phyloP scores from a whole-genome alignment of 371 early-diverging fungal species.

The Apophysomyces variabilis region DNA sequence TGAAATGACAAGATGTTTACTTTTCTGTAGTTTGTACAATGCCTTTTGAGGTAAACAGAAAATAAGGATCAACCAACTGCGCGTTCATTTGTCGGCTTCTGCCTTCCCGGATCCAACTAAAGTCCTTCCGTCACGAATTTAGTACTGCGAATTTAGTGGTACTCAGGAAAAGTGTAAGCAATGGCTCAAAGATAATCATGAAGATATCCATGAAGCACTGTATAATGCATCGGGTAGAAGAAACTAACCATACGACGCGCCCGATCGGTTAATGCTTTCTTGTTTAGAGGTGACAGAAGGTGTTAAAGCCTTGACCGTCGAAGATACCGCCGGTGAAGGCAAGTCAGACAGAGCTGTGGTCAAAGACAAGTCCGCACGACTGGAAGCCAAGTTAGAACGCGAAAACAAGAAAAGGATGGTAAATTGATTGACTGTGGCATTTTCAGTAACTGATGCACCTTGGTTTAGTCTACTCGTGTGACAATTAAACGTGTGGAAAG shows the following conservation, averaged over 20 bases:
- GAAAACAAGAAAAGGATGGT: constrained; percentile 79
- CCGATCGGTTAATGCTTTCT: constrained; percentile 30
- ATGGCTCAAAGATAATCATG: constrained; percentile 73
- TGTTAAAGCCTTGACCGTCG: constrained; percentile 32
- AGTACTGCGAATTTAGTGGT: constrained; percentile 93
- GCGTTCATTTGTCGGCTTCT: not conserved
- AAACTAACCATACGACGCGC: constrained; percentile 13
- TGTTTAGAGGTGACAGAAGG: constrained; percentile 44
- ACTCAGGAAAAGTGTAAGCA: constrained; percentile 79
- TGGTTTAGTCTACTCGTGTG: constrained; percentile 54
- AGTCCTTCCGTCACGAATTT: constrained; percentile 6
- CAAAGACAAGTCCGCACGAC: constrained; percentile 55
- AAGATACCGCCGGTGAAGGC: constrained; percentile 37
- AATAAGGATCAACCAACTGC: not conserved
- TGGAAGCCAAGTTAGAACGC: constrained; percentile 77
- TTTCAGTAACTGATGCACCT: not conserved
- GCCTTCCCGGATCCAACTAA: not conserved
- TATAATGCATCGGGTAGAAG: constrained; percentile 55
- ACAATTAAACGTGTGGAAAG: constrained; percentile 84
- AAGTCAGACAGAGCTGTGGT: constrained; percentile 55
- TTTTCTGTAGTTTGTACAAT: constrained; percentile 55
- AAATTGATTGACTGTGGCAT: constrained; percentile 17
- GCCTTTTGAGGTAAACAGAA: constrained; percentile 55
- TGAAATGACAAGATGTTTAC: not conserved
- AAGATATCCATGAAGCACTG: constrained; percentile 56